Evolutionary conservation across 228 moss, liverwort and hornwort genomes (phyloP), one percentile per base, ranked within the genome.

Genomic region (Sphagnum fallax): DNA sequence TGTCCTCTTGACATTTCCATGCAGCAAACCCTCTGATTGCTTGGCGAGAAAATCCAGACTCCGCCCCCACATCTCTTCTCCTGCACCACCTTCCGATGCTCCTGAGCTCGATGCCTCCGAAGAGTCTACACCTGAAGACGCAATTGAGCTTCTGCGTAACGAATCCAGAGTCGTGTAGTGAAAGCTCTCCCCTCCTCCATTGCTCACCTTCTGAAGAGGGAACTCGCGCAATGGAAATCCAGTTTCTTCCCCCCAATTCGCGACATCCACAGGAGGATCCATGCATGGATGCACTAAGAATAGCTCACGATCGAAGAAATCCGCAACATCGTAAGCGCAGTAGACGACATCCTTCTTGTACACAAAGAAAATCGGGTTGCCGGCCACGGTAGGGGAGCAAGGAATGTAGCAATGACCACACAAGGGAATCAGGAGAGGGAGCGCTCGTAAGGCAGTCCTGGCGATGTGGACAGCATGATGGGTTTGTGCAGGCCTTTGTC

Each of bases 351-450:
- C 75, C 74, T 83, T 90, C 69, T 80, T 90, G 72, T 89, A 86
- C 13, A 87, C 89, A 69, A 92, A 96, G 73, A 90, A 89, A 4
- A 96, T 80, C 10, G 95, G 95, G 67, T 96, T 96, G 6, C 92
- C 92, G 10, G 89, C 92, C 12, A 96, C 82, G 71, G 80, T 89
- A 65, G 95, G 95, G 52, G 84, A 78, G 10, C 88, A 77, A 5
- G 95, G 89, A 64, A 96, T 76, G 65, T 92, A 96, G 80, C 92
- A 96, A 77, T 96, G 92, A 69, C 89, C 91, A 66, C 92, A 92
- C 32, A 89, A 77, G 4, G 95, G 95, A 11, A 96, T 79, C 69
- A 96, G 79, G 51, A 84, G 69, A 51, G 95, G 84, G 68, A 75
- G 84, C 63, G 78, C 89, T 52, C 89, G 83, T 32, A 92, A 72